These are phyloP conservation scores for Plantago major DNA, from an alignment of 257 asterid species.

Conservation along the genomic window DNA sequence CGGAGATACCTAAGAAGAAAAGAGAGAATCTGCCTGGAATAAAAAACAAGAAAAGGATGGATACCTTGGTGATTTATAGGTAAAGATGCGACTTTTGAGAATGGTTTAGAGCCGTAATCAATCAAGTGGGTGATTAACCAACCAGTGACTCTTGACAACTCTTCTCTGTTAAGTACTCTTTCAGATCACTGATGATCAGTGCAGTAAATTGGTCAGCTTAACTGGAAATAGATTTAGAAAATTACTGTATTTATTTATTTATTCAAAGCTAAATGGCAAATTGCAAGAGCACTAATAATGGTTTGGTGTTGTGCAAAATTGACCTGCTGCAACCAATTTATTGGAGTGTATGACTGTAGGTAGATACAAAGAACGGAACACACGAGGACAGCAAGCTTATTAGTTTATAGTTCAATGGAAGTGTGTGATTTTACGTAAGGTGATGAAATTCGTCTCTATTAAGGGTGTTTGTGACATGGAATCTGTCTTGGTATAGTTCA, in stretches of 20 bases:
- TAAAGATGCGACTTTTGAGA: neutral
- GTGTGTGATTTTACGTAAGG: neutral
- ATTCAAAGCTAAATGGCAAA: neutral
- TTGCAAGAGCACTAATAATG: neutral
- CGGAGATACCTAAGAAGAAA: conserved; percentile 19
- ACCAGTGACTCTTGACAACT: neutral
- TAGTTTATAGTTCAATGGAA: neutral
- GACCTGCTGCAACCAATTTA: conserved; percentile 1
- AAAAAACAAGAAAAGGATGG: conserved; percentile 4
- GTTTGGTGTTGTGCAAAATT: neutral
- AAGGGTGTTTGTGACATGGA: neutral
- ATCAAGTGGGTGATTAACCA: neutral
- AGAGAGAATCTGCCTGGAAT: neutral
- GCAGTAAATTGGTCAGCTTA: neutral
- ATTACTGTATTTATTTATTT: neutral
- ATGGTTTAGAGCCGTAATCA: conserved; percentile 9
- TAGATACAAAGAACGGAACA: too few species aligned
- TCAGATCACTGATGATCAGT: neutral
- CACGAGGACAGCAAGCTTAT: conserved; percentile 7
- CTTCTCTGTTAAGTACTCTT: neutral
- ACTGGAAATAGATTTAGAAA: neutral
- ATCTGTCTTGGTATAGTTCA: neutral
- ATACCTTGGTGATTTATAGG: conserved; percentile 6
- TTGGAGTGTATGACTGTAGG: too few species aligned
- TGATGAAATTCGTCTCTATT: neutral